Evolutionary conservation across 2,329 filamentous ascomycete species (phyloP).

Genomic region (Colletotrichum viniferum): DNA sequence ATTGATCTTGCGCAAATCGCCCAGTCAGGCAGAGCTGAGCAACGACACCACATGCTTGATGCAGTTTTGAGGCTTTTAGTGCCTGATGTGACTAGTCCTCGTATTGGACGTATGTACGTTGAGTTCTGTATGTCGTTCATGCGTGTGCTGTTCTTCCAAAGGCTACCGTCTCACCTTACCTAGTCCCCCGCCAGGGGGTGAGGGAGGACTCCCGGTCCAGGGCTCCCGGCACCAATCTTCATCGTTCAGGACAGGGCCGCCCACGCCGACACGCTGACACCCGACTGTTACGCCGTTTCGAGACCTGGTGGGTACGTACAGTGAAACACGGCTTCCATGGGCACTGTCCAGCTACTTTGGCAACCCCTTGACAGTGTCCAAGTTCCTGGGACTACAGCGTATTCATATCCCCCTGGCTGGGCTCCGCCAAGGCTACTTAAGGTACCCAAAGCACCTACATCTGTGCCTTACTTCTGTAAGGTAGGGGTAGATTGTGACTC

Average conservation of each 20-base stretch:
- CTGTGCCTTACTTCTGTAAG: background rate
- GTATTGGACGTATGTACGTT: background rate
- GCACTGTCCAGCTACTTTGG: background rate
- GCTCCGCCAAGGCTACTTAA: background rate
- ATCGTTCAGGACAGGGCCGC: background rate
- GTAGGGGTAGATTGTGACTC: background rate
- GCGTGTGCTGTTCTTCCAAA: background rate
- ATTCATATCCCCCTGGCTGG: background rate
- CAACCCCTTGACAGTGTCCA: background rate
- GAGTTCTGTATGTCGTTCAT: background rate
- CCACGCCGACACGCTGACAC: background rate
- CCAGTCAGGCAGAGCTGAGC: background rate
- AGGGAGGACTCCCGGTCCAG: background rate
- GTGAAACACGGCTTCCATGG: background rate
- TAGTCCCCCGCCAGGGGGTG: background rate
- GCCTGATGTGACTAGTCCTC: background rate
- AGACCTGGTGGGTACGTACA: background rate
- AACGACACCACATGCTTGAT: background rate
- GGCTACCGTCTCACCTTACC: background rate
- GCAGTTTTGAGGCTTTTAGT: background rate
- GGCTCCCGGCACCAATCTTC: background rate
- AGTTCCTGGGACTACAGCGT: background rate
- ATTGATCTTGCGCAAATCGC: background rate
- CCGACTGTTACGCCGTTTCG: background rate
- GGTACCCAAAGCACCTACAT: too few relatives aligned